Base-by-base conservation (phyloP, 768 basidiomycete species). In the Lentinula edodes region DNA sequence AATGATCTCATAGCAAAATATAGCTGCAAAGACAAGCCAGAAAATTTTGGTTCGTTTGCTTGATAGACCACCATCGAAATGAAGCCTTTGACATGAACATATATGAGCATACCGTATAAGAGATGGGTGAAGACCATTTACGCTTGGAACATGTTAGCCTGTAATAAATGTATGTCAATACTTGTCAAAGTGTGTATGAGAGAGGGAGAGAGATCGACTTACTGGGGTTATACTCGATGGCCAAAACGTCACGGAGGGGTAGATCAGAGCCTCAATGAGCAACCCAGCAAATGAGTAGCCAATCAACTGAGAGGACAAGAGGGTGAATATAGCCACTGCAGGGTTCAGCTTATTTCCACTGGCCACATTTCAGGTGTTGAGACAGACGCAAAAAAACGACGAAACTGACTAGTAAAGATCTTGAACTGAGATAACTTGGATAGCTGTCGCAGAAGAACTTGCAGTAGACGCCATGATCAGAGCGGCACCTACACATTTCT, bases 11-110 rank as follows among this genome's bases (percentile, higher is more conserved):
- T 70, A 75, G 65, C 64, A 63, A 58, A 73, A 72, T 61, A 73
- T 69, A 50, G 57, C 69, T 41, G 63, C 36, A 56, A 78, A 78
- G 52, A 75, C 71, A 16, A 65, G 69, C 76, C 76, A 78, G 70
- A 78, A 78, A 18, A 77, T 66, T 35, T 71, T 72, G 48, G 76
- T 72, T 63, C 73, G 74, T 67, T 76, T 76, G 36, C 71, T 74
- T 13, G 69, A 68, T 63, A 75, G 72, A 53, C 72, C 70, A 36
- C 70, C 72, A 62, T 54, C 53, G 38, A 54, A 54, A 20, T 54
- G 53, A 20, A 54, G 35, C n/a, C 53, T 54, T 15, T n/a, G 16
- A 28, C 9, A n/a, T 18, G 12, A 35, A 34, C 18, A 39, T 38
- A 38, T 9, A 52, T 35, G 28, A 39, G 38, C 32, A 39, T 9